Evolutionary conservation across 768 basidiomycete genomes (phyloP).

Genomic region (Podaxis pistillaris): DNA sequence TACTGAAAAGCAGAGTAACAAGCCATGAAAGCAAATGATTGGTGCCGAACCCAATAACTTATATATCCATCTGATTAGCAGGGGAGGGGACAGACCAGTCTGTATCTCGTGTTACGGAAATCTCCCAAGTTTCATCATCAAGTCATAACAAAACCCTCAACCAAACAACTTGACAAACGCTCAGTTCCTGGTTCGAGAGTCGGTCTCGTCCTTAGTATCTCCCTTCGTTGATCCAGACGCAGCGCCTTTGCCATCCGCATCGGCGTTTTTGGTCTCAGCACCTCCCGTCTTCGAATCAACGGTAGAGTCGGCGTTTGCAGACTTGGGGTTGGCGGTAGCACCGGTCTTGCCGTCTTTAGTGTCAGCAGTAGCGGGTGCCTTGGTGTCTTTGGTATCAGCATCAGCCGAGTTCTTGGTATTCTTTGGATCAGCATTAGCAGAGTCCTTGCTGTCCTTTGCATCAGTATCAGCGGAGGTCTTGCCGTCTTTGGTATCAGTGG

Average conservation of each 20-base stretch:
- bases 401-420: not conserved
- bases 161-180: not conserved
- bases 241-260: not conserved
- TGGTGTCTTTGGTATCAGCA: not conserved
- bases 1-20: not conserved
- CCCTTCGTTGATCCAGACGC: not conserved
- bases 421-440: not conserved
- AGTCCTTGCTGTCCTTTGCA: no score
- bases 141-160: not conserved
- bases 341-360: not conserved
- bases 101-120: not conserved
- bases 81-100: not conserved
- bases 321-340: not conserved
- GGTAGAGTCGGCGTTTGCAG: no score
- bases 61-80: not conserved
- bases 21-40: not conserved
- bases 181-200: not conserved
- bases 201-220: not conserved
- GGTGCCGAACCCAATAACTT: not conserved
- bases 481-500: not conserved
- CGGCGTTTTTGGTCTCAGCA: not conserved
- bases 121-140: not conserved
- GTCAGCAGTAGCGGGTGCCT: not conserved
- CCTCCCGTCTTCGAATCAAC: not conserved
- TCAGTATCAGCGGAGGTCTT: not conserved